Percentiles rank a stretch among this genome's conserved stretches.
Evolutionary conservation across 257 asterid species (phyloP).

Genomic region (Primulina tabacum): DNA sequence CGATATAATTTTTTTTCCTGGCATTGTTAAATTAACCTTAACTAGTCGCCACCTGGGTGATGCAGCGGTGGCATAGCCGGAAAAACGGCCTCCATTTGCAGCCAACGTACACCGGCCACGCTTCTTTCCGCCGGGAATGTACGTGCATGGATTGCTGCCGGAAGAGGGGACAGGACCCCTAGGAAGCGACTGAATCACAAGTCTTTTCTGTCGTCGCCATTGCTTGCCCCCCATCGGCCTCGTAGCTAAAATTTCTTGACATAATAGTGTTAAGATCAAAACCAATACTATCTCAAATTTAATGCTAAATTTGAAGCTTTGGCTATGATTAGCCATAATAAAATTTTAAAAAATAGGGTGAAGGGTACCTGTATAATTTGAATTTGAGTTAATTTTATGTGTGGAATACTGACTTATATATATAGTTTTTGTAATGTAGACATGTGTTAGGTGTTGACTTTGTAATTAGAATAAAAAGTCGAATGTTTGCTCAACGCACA

Average conservation of each 20-base stretch:
- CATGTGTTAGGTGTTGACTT: background rate
- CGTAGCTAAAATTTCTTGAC: constrained; percentile 18
- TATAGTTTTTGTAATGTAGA: background rate
- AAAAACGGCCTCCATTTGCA: constrained; percentile 13
- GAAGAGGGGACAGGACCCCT: constrained; percentile 39
- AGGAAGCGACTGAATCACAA: constrained; percentile 47
- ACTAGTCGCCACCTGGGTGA: constrained; percentile 12
- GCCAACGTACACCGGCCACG: constrained; percentile 50
- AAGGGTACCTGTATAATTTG: no score
- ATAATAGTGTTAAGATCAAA: background rate
- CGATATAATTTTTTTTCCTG: background rate
- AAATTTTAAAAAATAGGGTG: no score
- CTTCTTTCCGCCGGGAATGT: constrained; percentile 41
- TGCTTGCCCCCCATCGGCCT: constrained; percentile 34
- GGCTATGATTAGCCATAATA: background rate
- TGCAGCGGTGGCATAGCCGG: constrained; percentile 8
- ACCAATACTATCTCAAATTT: background rate
- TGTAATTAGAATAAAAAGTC: background rate
- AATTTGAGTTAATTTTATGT: background rate
- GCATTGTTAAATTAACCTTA: background rate
- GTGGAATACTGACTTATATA: background rate
- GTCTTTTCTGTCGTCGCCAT: constrained; percentile 26
- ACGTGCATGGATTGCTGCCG: constrained; percentile 49
- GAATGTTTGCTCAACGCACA: background rate
- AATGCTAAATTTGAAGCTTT: background rate